These are phyloP conservation scores for Nakaseomyces uthaithaninus DNA, from an alignment of 1,139 yeast species.

Conservation along the genomic window DNA sequence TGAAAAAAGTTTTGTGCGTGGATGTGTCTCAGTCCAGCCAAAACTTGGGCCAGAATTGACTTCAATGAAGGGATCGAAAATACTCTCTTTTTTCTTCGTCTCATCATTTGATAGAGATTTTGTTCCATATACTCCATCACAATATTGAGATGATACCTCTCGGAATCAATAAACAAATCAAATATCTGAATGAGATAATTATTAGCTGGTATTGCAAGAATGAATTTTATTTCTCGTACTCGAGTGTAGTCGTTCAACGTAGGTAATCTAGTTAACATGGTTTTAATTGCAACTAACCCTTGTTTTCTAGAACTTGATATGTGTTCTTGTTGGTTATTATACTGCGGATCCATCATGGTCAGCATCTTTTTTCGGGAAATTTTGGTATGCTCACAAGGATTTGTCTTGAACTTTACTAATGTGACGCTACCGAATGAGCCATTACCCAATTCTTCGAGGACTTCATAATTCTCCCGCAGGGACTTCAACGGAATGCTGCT, in stretches of 20 bases:
- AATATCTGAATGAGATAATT: conserved; percentile 61
- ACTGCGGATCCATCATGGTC: conserved; percentile 6
- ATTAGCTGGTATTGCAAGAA: conserved; percentile 62
- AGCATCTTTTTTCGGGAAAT: conserved; percentile 11
- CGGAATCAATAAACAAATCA: conserved; percentile 69
- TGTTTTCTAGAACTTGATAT: conserved; percentile 26
- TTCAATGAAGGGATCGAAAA: conserved; percentile 55
- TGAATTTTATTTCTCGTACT: conserved; percentile 70
- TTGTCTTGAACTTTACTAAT: conserved; percentile 42
- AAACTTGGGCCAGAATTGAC: conserved; percentile 60
- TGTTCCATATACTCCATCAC: conserved; percentile 87
- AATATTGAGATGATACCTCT: conserved; percentile 54
- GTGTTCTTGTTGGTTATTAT: conserved; percentile 5
- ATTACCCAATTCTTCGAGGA: conserved; percentile 51
- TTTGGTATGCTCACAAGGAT: neutral
- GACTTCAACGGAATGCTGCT: conserved; percentile 38
- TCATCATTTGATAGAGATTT: conserved; percentile 67
- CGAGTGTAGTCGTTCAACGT: conserved; percentile 48
- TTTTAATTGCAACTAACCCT: conserved; percentile 73
- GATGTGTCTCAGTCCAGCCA: conserved; percentile 73
- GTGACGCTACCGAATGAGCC: conserved; percentile 76
- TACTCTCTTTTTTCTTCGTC: conserved; percentile 41
- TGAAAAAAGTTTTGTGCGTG: conserved; percentile 71
- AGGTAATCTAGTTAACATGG: conserved; percentile 52
- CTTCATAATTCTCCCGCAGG: conserved; percentile 40